Conservation (phyloP, 2,329 filamentous ascomycete species). For the Didymella pinodella region DNA sequence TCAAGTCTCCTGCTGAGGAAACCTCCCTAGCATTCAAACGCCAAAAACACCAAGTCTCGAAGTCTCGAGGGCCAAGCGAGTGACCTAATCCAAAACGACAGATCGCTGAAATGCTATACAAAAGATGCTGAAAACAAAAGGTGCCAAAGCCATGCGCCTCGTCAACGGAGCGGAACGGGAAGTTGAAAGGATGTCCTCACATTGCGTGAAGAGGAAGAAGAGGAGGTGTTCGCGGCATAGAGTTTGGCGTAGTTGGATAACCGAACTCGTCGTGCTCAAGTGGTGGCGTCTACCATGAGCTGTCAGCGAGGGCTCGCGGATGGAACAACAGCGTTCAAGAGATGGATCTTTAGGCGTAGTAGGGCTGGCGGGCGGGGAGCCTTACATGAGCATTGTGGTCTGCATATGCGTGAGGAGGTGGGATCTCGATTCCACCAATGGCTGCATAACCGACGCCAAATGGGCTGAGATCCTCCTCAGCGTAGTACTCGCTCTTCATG, state of each 20-base stretch:
- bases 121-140: constrained; percentile 35
- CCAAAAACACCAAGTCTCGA: constrained; percentile 33
- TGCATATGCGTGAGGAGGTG: constrained; percentile 68
- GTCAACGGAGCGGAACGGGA: constrained; percentile 20
- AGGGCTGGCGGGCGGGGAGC: constrained; percentile 56
- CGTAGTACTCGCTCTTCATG: constrained; percentile 72
- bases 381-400: constrained; percentile 78
- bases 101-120: constrained; percentile 51
- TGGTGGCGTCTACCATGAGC: constrained; percentile 71
- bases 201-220: constrained; percentile 47
- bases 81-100: constrained; percentile 40
- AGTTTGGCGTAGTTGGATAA: constrained; percentile 72
- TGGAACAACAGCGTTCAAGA: constrained; percentile 35
- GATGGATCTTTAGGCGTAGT: constrained; percentile 46
- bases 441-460: constrained; percentile 75
- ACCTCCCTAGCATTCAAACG: constrained; percentile 23
- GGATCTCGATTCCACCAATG: constrained; percentile 69
- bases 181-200: constrained; percentile 23
- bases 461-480: constrained; percentile 67
- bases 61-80: constrained; percentile 43
- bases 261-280: constrained; percentile 68
- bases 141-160: constrained; percentile 30
- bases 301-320: constrained; percentile 49
- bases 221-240: constrained; percentile 74
- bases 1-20: constrained; percentile 8